Evolutionary conservation across 2,329 filamentous ascomycete species (phyloP).

Genomic region (Chaetomium globosum): DNA sequence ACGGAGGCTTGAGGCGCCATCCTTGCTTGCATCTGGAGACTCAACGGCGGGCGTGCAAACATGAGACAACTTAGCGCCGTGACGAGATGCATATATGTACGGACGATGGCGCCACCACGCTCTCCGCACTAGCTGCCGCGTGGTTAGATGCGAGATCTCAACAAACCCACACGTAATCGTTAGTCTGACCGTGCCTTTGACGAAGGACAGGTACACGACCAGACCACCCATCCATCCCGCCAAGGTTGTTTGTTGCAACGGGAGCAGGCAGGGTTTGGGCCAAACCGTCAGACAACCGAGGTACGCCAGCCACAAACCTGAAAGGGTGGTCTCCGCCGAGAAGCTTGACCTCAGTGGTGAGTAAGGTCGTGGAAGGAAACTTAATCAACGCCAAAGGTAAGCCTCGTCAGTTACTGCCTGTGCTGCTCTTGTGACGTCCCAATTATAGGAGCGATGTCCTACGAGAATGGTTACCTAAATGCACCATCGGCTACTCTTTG

Average conservation of each 20-base stretch:
- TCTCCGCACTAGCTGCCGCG: neutral
- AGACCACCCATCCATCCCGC: neutral
- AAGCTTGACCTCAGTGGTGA: neutral
- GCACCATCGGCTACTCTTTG: slow-evolving; percentile 10
- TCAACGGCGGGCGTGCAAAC: neutral
- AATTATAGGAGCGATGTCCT: slow-evolving; percentile 13
- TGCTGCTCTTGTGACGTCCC: slow-evolving; percentile 7
- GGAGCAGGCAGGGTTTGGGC: neutral
- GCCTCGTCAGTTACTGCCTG: slow-evolving; percentile 4
- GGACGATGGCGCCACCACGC: neutral
- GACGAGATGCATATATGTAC: neutral
- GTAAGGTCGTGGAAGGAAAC: neutral
- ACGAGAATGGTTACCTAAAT: neutral
- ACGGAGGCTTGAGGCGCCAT: no score
- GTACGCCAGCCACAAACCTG: neutral
- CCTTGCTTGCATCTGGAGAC: neutral
- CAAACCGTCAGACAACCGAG: neutral
- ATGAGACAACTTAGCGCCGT: neutral
- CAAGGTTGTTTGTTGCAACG: neutral
- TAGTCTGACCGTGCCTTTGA: no score
- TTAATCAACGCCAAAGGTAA: neutral
- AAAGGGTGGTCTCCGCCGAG: neutral
- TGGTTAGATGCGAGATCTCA: neutral
- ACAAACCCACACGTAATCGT: neutral
- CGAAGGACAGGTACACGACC: no score